Base-by-base conservation (phyloP, 1,139 yeast species). In the Candida glucosophila region DNA sequence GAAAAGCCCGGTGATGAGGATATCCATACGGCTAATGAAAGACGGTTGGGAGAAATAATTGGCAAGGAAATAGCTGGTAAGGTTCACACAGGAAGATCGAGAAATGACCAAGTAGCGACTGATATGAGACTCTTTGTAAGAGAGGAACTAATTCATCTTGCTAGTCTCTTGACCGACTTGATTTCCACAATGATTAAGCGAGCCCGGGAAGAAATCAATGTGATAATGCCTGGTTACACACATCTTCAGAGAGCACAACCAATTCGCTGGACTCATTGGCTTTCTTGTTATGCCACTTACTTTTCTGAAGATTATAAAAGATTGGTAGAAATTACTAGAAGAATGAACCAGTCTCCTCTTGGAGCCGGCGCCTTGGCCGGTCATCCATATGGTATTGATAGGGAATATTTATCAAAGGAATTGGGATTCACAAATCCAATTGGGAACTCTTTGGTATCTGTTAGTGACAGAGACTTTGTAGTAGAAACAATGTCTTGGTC, bases 331-430 rank as follows among this genome's bases (percentile, higher is more conserved):
- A 69, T 90, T 27, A 71, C 80, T 40, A 77, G 64, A 33, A 76
- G 98, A 54, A 77, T 86, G 31, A 92, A 92, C 52, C 74, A 71
- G 40, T 78, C 86, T 22, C 99, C 99, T 21, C 67, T 90, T 35
- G 99, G 99, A 22, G 77, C 90, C 6, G 99, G 99, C 44, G 99
- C 99, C 4, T 69, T 90, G 35, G 98, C 99, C 10, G 99, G 99
- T 29, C 98, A 90, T 52, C 98, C 99, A 24, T 90, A 88, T 49
- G 97, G 97, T 12, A 85, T 90, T 39, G 97, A 90, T 55, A 73
- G 99, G 50, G 95, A 88, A 48, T 86, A 60, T 46, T 58, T 90
- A 39, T 95, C 97, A 14, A 47, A 66, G 27, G 80, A 75, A 10
- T 67, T 90, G 25, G 92, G 88, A 0, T 90, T 90, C 43, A 58